Evolutionary conservation across 495 filamentous ascomycete species (phyloP).

Genomic region (Penicillium fimorum): DNA sequence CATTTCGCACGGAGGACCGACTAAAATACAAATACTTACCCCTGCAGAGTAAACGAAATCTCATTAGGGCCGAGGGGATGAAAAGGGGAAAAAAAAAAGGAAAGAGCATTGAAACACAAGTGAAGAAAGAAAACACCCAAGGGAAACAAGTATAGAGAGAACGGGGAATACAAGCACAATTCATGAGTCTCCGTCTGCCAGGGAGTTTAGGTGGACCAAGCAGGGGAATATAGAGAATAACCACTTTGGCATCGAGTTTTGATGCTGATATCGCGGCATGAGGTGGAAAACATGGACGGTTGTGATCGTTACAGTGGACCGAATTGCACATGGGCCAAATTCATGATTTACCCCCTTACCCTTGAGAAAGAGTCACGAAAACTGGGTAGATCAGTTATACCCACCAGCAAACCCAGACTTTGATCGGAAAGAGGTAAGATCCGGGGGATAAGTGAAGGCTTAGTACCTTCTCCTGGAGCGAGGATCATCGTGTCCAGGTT

Average conservation of each 20-base stretch:
- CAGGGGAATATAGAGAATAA: slow-evolving; percentile 9
- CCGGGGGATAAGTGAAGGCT: slow-evolving; percentile 28
- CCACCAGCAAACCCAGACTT: slow-evolving; percentile 48
- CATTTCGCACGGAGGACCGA: slow-evolving; percentile 26
- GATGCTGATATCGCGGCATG: slow-evolving; percentile 6
- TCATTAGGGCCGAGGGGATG: slow-evolving; percentile 13
- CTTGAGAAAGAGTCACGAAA: slow-evolving; percentile 54
- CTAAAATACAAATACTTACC: slow-evolving; percentile 55
- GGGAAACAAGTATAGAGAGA: slow-evolving; percentile 23
- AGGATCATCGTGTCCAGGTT: slow-evolving; percentile 67
- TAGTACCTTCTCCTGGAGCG: slow-evolving; percentile 78
- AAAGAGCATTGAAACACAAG: slow-evolving; percentile 19
- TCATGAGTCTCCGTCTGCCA: slow-evolving; percentile 8
- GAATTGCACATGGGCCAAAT: slow-evolving; percentile 10
- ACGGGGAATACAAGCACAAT: slow-evolving; percentile 24
- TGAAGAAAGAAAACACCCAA: slow-evolving; percentile 20
- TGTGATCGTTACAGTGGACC: slow-evolving; percentile 10
- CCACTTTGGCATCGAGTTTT: slow-evolving; percentile 4
- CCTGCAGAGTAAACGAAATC: slow-evolving; percentile 14
- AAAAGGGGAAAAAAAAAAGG: slow-evolving; percentile 23
- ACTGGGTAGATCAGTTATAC: slow-evolving; percentile 45
- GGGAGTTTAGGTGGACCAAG: slow-evolving; percentile 12
- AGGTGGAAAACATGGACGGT: slow-evolving; percentile 5
- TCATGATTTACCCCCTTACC: slow-evolving; percentile 54
- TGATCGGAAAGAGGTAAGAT: slow-evolving; percentile 20